These are phyloP conservation scores for Fistulifera pelliculosa DNA, from an alignment of 108 stramenopile species.

Conservation along the genomic window DNA sequence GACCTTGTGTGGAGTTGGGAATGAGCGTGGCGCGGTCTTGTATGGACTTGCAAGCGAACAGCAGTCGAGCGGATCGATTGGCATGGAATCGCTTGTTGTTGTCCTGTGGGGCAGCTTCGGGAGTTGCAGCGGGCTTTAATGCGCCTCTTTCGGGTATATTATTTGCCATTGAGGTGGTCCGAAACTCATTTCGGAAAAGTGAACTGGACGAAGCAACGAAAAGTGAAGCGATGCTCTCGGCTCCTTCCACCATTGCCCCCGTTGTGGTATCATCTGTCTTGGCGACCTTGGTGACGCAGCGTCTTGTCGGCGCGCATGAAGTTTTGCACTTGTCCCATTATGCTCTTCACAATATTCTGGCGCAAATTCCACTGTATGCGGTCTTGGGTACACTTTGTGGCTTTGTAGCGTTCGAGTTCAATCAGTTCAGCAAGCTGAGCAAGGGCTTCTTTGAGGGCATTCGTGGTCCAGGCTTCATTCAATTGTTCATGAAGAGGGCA, in stretches of 20 bases:
- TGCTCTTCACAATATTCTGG: constrained; percentile 53
- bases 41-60: neutral
- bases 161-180: constrained; percentile 85
- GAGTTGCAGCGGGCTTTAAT: constrained; percentile 92
- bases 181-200: constrained; percentile 34
- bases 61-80: neutral
- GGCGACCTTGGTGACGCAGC: constrained; percentile 67
- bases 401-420: constrained; percentile 56
- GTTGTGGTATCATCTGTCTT: constrained; percentile 70
- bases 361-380: constrained; percentile 80
- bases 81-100: constrained; percentile 44
- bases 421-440: constrained; percentile 40
- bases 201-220: neutral
- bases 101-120: constrained; percentile 85
- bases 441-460: constrained; percentile 48
- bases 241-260: constrained; percentile 56
- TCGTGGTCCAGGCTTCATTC: constrained; percentile 33
- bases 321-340: constrained; percentile 50
- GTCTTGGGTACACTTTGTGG: constrained; percentile 71
- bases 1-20: constrained; percentile 81
- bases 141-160: constrained; percentile 90
- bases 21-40: constrained; percentile 49
- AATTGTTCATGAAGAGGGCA: constrained; percentile 22
- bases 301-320: constrained; percentile 70
- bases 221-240: constrained; percentile 7